phyloP scores from a whole-genome alignment of 1,139 yeast species.

The Blastobotrys niveus region DNA sequence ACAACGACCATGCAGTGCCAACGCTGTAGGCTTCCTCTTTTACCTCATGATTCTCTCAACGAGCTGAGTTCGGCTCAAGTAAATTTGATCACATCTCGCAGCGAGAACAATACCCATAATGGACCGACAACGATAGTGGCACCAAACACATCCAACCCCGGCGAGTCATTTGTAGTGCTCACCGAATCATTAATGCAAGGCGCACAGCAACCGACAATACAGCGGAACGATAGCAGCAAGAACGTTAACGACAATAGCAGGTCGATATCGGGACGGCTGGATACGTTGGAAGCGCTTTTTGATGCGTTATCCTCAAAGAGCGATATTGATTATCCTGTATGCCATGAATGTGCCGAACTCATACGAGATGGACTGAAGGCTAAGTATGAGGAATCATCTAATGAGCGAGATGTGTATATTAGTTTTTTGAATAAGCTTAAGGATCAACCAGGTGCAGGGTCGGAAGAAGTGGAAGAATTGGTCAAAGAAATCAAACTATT shows the following conservation, averaged over 20 bases:
- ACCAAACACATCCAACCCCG: constrained; percentile 18
- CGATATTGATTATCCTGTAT: constrained; percentile 83
- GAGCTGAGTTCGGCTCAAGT: constrained; percentile 51
- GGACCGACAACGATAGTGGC: constrained; percentile 5
- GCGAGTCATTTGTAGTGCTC: constrained; percentile 41
- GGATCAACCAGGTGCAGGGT: constrained; percentile 45
- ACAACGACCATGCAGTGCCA: constrained; percentile 40
- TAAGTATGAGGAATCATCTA: constrained; percentile 66
- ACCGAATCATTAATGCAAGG: constrained; percentile 33
- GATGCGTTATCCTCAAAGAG: constrained; percentile 62
- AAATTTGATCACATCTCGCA: constrained; percentile 36
- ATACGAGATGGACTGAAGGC: constrained; percentile 61
- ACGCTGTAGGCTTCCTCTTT: constrained; percentile 53
- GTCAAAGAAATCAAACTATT: constrained; percentile 39
- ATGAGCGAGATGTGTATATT: constrained; percentile 74
- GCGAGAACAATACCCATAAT: background rate
- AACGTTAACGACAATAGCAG: constrained; percentile 17
- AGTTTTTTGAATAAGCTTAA: constrained; percentile 65
- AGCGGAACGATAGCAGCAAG: background rate
- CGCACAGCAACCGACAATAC: background rate
- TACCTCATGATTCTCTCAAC: constrained; percentile 48
- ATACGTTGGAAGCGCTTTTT: constrained; percentile 54
- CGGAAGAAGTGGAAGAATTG: constrained; percentile 42
- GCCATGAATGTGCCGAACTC: constrained; percentile 73
- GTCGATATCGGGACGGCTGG: constrained; percentile 40